Conservation (phyloP, 2,329 filamentous ascomycete species). For the Dactylellina parvicollis region DNA sequence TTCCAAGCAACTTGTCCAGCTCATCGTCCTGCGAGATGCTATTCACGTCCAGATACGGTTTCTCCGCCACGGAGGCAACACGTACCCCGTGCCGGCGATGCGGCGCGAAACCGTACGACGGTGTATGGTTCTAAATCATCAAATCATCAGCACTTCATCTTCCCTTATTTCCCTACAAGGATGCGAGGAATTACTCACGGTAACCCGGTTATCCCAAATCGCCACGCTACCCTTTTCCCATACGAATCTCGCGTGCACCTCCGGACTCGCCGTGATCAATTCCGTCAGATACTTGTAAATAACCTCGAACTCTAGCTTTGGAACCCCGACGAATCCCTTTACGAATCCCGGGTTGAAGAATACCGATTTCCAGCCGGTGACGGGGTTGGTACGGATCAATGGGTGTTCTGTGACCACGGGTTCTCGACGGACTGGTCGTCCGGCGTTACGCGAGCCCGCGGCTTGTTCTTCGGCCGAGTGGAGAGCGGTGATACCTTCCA, state of each 20-base stretch:
- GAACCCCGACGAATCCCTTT: slow-evolving; percentile 69
- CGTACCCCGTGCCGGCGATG: slow-evolving; percentile 67
- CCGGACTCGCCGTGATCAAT: slow-evolving; percentile 69
- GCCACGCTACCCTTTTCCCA: slow-evolving; percentile 74
- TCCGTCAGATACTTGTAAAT: slow-evolving; percentile 68
- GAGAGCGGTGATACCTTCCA: slow-evolving; percentile 68
- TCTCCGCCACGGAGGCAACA: slow-evolving; percentile 60
- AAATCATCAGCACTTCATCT: background rate
- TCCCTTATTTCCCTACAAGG: background rate
- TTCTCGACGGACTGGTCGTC: slow-evolving; percentile 66
- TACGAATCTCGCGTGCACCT: slow-evolving; percentile 74
- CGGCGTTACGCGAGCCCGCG: slow-evolving; percentile 64
- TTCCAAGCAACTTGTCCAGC: slow-evolving; percentile 63
- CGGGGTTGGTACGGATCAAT: slow-evolving; percentile 69
- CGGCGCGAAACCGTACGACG: slow-evolving; percentile 69
- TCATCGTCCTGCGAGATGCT: slow-evolving; percentile 68
- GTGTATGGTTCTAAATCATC: slow-evolving; percentile 65
- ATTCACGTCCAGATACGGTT: slow-evolving; percentile 58
- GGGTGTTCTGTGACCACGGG: slow-evolving; percentile 69
- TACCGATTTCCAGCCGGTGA: slow-evolving; percentile 71
- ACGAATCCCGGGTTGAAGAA: slow-evolving; percentile 71
- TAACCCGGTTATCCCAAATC: slow-evolving; percentile 73
- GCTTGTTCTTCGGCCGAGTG: slow-evolving; percentile 69
- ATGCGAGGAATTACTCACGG: slow-evolving; percentile 60
- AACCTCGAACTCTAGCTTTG: slow-evolving; percentile 67